Evolutionary conservation across 495 filamentous ascomycete genomes (phyloP), one percentile per base, ranked within the genome.

Genomic region (Cladorrhinum samala): DNA sequence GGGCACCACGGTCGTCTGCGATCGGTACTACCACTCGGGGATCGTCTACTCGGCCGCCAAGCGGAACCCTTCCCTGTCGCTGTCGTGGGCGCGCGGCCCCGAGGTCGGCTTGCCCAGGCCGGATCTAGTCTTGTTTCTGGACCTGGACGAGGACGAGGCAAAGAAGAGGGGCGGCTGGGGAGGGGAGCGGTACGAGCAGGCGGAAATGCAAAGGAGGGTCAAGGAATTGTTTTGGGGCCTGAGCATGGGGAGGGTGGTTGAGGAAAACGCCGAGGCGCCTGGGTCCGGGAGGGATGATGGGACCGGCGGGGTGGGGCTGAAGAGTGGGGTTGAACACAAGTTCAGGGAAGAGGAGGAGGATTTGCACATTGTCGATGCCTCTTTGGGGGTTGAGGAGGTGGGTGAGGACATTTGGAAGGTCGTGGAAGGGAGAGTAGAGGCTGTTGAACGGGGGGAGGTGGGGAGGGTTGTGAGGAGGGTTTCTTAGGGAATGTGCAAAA

Each of bases 1-100:
- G 6, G 91, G 91, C 14, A 80, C 71, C 40, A 95, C 83, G 0
- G 77, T 98, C 8, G 78, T 98, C 24, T 81, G 91, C 49, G 93
- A 98, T 68, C 83, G 93, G 38, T 98, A 96, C 70, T 94, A 92
- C 61, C 90, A 96, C 71, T 89, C 85, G 33, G 93, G 93, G 16
- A 86, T 88, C 43, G 89, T 96, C 17, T 98, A 97, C 71, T 88
- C 85, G n/a, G 87, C 89, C n/a, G 93, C 93, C 0, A 96, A 96
- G 61, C 74, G 79, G 19, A 88, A 87, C 61, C 80, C 83, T 7
- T 71, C 68, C 6, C 75, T 96, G 8, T 74, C 79, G 1, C 69
- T 97, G 5, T 68, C 78, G 2, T 96, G 92, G 88, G 89, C 88
- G 38, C 77, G 79, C 40, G 78, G 81, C 36, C 90, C 93, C 3